Evolutionary conservation across 2,329 filamentous ascomycete genomes (phyloP).

Genomic region (Apiospora phragmitis): DNA sequence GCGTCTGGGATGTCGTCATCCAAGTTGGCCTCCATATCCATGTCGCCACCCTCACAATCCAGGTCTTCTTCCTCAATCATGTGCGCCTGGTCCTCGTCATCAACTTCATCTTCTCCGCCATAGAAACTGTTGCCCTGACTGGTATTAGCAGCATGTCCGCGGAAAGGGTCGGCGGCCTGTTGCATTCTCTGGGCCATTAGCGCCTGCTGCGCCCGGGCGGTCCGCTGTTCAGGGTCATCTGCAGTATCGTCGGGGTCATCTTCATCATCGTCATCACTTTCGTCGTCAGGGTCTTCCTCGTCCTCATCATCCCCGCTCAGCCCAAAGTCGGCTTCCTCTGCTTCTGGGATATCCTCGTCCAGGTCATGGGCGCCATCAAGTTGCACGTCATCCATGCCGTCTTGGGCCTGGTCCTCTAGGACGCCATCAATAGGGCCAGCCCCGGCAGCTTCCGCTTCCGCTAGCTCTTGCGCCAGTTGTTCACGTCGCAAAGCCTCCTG

Average conservation of each 20-base stretch:
- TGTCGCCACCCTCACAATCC: conserved; percentile 34
- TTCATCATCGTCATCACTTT: conserved; percentile 38
- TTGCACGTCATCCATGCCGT: conserved; percentile 56
- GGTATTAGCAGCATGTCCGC: conserved; percentile 56
- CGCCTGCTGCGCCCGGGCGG: conserved; percentile 41
- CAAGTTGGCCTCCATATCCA: conserved; percentile 68
- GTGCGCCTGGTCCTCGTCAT: conserved; percentile 57
- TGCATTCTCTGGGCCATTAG: conserved; percentile 53
- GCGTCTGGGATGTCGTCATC: conserved; percentile 72
- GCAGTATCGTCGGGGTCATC: conserved; percentile 34
- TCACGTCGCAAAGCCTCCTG: conserved; percentile 72
- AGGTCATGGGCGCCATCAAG: conserved; percentile 60
- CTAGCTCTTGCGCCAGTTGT: conserved; percentile 71
- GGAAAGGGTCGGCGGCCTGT: conserved; percentile 62
- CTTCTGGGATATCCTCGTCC: conserved; percentile 74
- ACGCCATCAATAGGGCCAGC: conserved; percentile 21
- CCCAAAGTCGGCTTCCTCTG: conserved; percentile 53
- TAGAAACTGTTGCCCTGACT: conserved; percentile 51
- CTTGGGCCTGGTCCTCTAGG: conserved; percentile 32
- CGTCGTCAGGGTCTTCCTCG: conserved; percentile 36
- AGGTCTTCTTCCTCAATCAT: conserved; percentile 64
- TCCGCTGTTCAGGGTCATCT: conserved; percentile 30
- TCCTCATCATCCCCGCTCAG: conserved; percentile 46
- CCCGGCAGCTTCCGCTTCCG: conserved; percentile 59
- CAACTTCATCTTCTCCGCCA: conserved; percentile 53